These are phyloP conservation scores for Dianthus caryophyllus DNA, from an alignment of 148 eudicot species.

Conservation along the genomic window DNA sequence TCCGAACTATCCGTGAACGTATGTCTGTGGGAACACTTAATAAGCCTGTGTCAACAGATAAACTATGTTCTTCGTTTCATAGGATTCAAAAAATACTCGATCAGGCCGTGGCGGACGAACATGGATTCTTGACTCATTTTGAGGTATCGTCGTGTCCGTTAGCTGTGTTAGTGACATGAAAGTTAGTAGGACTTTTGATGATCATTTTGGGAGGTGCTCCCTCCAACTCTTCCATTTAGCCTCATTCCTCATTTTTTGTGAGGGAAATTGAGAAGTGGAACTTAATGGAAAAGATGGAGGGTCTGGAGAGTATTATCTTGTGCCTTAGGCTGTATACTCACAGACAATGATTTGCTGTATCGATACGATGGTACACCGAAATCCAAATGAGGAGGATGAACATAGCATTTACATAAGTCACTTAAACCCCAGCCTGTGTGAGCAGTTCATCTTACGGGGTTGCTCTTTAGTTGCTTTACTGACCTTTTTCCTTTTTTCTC, in stretches of 20 bases:
- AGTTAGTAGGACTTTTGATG: background rate
- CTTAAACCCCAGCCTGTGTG: background rate
- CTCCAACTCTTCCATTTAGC: too few relatives aligned
- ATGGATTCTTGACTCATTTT: conserved; percentile 72
- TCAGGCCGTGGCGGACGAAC: conserved; percentile 58
- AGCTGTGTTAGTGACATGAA: background rate
- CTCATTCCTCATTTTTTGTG: too few relatives aligned
- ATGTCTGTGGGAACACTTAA: conserved; percentile 60
- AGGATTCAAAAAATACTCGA: conserved; percentile 52
- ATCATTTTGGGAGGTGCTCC: background rate
- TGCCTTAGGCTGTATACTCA: background rate
- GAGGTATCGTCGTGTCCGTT: conserved; percentile 52
- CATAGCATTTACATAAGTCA: background rate
- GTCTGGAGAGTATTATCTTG: too few relatives aligned
- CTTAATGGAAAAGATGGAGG: too few relatives aligned
- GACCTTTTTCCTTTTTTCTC: background rate
- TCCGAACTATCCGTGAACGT: conserved; percentile 83
- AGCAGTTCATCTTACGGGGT: background rate
- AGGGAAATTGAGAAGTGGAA: too few relatives aligned
- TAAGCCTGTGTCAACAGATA: conserved; percentile 57
- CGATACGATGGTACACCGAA: background rate
- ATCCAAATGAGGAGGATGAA: conserved; percentile 5
- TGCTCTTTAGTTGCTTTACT: background rate
- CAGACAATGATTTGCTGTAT: background rate
- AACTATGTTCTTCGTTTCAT: conserved; percentile 43